Conservation (phyloP, 1,139 yeast species). For the Suhomyces taliae region DNA sequence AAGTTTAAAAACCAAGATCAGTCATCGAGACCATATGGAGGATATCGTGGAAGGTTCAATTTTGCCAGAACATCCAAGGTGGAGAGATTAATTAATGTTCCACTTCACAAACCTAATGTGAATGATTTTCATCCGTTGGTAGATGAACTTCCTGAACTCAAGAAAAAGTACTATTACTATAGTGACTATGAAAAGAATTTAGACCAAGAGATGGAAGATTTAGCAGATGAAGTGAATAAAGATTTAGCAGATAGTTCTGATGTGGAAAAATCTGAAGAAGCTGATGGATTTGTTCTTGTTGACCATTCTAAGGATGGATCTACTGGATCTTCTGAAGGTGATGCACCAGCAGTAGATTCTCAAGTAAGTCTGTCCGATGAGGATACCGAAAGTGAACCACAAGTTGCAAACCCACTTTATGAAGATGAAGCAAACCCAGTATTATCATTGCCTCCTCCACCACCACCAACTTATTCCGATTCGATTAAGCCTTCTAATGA, state of each 20-base stretch:
- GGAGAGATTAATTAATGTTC: constrained; percentile 25
- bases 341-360: constrained; percentile 2
- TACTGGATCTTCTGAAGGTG: constrained; percentile 2
- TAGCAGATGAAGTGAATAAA: constrained; percentile 16
- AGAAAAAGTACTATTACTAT: constrained; percentile 35
- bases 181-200: constrained; percentile 18
- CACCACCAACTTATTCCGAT: constrained; percentile 20
- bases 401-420: constrained; percentile 26
- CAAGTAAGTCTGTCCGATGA: constrained; percentile 18
- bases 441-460: constrained; percentile 19
- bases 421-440: constrained; percentile 19
- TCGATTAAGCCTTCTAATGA: constrained; percentile 23
- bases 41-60: constrained; percentile 10
- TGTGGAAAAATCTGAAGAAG: constrained; percentile 22
- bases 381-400: constrained; percentile 20
- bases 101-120: constrained; percentile 33
- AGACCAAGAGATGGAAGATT: constrained; percentile 21
- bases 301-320: constrained; percentile 10
- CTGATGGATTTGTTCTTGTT: constrained; percentile 25
- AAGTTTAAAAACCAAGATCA: constrained; percentile 23
- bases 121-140: constrained; percentile 29
- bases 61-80: constrained; percentile 7
- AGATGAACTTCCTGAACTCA: constrained; percentile 28
- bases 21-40: constrained; percentile 16
- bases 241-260: constrained; percentile 12